Conservation (phyloP, 306 rosid species). For the Glycine soja region DNA sequence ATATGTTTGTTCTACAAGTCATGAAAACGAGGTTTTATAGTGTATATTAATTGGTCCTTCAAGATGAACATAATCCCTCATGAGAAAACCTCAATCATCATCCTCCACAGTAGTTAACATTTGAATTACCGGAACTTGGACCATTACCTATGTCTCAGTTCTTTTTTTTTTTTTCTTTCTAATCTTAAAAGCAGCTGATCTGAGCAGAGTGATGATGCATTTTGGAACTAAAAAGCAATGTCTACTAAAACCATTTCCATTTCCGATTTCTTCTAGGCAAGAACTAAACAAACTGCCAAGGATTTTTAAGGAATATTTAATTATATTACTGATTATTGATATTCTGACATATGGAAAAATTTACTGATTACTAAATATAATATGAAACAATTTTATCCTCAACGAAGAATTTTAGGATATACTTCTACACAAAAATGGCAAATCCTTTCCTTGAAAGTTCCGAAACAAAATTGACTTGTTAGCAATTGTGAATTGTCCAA, state of each 20-base stretch:
- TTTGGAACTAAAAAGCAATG: neutral
- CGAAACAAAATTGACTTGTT: neutral
- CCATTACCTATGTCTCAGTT: neutral
- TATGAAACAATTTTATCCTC: constrained; percentile 7
- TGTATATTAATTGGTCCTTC: constrained; percentile 8
- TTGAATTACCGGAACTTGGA: neutral
- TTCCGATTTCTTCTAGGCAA: neutral
- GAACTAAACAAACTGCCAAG: constrained; percentile 23
- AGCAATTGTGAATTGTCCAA: neutral
- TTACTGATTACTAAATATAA: neutral
- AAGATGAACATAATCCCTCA: constrained; percentile 15
- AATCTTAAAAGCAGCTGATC: neutral
- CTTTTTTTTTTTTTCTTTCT: neutral
- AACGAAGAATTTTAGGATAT: constrained; percentile 15
- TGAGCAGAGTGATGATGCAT: neutral
- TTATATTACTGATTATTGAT: neutral
- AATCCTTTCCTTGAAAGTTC: neutral
- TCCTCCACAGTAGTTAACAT: neutral
- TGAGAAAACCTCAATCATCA: constrained; percentile 9
- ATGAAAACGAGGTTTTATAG: neutral
- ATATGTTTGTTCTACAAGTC: neutral
- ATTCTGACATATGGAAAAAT: neutral
- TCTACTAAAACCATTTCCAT: neutral
- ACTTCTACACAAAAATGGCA: neutral
- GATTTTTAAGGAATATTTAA: neutral